phyloP scores from a whole-genome alignment of 2,329 filamentous ascomycete species.

The Endocalyx cinctus region DNA sequence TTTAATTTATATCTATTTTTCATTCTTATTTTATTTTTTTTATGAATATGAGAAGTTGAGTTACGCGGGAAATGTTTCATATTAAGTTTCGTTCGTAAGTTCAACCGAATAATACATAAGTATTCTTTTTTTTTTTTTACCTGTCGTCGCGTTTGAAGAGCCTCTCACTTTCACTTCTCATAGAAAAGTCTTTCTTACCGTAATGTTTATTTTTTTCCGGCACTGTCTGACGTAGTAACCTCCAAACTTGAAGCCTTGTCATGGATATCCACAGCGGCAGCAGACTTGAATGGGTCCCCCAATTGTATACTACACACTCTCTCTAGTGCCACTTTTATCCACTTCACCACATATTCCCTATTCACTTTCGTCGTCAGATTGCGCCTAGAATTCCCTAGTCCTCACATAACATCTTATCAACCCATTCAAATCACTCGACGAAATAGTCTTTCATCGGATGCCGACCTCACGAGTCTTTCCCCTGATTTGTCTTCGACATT shows the following conservation, averaged over 20 bases:
- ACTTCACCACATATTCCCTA: too few relatives aligned
- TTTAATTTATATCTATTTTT: not conserved
- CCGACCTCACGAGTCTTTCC: slow-evolving; percentile 23
- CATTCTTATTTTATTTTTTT: not conserved
- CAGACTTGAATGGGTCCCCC: slow-evolving; percentile 11
- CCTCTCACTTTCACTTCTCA: slow-evolving; percentile 1
- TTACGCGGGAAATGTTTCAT: too few relatives aligned
- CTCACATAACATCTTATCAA: slow-evolving; percentile 5
- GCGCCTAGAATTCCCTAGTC: slow-evolving; percentile 11
- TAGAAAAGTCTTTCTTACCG: too few relatives aligned
- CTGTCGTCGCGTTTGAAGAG: too few relatives aligned
- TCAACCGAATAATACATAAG: too few relatives aligned
- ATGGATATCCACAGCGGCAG: slow-evolving; percentile 18
- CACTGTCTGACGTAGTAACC: slow-evolving; percentile 16
- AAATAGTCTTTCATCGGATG: slow-evolving; percentile 18
- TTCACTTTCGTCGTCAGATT: slow-evolving; percentile 10
- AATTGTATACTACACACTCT: too few relatives aligned
- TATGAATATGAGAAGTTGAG: not conserved
- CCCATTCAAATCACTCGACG: slow-evolving; percentile 6
- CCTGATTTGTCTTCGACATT: slow-evolving; percentile 21
- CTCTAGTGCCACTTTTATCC: too few relatives aligned
- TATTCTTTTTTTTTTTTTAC: too few relatives aligned
- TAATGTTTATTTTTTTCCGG: too few relatives aligned
- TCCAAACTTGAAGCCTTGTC: slow-evolving; percentile 11
- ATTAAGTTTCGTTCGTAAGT: too few relatives aligned